Evolutionary conservation across 306 rosid species (phyloP), one percentile per base, ranked within the genome.

Genomic region (Vigna nakashimae): DNA sequence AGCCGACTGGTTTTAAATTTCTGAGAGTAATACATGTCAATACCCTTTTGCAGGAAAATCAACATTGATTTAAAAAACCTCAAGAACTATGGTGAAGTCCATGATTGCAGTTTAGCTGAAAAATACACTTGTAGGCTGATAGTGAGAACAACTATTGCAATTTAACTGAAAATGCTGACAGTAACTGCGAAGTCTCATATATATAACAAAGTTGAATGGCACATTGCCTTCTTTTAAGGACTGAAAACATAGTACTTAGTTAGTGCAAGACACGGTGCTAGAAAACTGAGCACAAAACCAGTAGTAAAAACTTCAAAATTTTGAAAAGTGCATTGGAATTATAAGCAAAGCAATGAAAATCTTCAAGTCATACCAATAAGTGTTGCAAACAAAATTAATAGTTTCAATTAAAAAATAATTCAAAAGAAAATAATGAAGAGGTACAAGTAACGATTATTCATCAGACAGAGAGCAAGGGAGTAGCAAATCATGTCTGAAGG

Each of bases 61-160:
- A 63, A 73, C 24, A 52, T 20, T 48, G 60, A 22, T 53, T 66
- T 32, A 57, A 57, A 51, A 24, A 75, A 5, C 82, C 74, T 48
- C 20, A 59, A 78, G 71, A 26, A 55, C 77, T 57, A 2, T 26
- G 22, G 46, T 10, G 60, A 75, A 65, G 22, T 38, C 76, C 67
- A 79, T 43, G 43, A 71, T 64, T 60, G 70, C 51, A 80, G 43
- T 69, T 59, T 68, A 73, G 67, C 66, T 73, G 43, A 82, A 82
- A 57, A 5, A 4, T 48, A 40, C 45, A 40, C 45, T 40, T 40
- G 45, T 40, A 7, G 38, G 58, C 53, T 76, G 15, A 2, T 26
- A 30, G 46, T 14, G 55, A 73, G 58, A n/a, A 51, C 74, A 71
- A 79, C 45, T 30, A 71, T 65, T 60, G 70, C 46, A 80, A 36